A percentile compares a stretch with the other conserved stretches of the same genome.
phyloP scores from a whole-genome alignment of 1,284 basidiomycete species.

The Austroboletus niveus region DNA sequence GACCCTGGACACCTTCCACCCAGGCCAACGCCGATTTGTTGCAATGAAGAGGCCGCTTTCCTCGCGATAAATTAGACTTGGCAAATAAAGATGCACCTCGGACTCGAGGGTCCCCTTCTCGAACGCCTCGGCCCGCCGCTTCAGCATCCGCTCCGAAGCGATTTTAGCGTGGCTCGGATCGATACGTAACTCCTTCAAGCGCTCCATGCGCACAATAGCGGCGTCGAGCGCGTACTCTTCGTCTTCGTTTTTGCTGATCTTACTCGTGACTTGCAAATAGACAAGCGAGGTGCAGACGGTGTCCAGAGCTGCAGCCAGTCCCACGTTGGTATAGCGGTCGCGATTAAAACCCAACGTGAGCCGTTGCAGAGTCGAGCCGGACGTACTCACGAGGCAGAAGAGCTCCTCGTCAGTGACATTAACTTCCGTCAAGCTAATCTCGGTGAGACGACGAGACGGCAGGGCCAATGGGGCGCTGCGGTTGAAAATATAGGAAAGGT shows the following conservation, averaged over 20 bases:
- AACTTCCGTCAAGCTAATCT: background rate
- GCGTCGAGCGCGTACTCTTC: slow-evolving; percentile 11
- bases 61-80: background rate
- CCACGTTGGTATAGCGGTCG: background rate
- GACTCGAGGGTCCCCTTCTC: background rate
- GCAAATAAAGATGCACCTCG: background rate
- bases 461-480: background rate
- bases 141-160: slow-evolving; percentile 11
- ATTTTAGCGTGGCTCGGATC: background rate
- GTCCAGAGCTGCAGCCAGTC: background rate
- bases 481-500: background rate
- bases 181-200: slow-evolving; percentile 7
- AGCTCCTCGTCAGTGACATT: slow-evolving; percentile 10
- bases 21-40: background rate
- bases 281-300: slow-evolving; percentile 1
- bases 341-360: background rate
- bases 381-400: slow-evolving; percentile 4
- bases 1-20: background rate
- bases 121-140: slow-evolving; percentile 1
- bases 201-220: slow-evolving; percentile 1
- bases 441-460: background rate
- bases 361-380: slow-evolving; percentile 4
- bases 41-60: background rate
- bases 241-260: background rate
- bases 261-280: background rate